Evolutionary conservation across 176 grass and related monocot genomes (phyloP).

Genomic region (Avena sativa): DNA sequence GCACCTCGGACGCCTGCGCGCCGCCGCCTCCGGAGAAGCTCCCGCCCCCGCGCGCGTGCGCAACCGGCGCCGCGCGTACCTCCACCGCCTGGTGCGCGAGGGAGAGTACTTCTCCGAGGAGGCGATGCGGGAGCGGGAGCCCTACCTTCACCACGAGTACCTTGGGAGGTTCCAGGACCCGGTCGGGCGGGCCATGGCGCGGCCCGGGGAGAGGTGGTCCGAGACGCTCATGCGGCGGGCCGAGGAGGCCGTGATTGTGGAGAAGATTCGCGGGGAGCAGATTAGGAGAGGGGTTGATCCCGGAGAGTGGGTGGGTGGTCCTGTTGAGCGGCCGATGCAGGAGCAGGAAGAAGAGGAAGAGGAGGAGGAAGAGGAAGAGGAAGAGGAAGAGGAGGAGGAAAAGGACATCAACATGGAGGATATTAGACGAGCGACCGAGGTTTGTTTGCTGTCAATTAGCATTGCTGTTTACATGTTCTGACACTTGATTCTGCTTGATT

Average conservation of each 20-base stretch:
- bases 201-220: slow-evolving; percentile 82
- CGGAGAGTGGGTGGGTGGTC: slow-evolving; percentile 74
- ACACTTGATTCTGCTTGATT: neutral
- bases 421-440: slow-evolving; percentile 27
- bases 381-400: neutral
- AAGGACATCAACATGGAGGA: slow-evolving; percentile 5
- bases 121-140: slow-evolving; percentile 89
- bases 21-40: neutral
- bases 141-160: slow-evolving; percentile 87
- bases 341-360: slow-evolving; percentile 46
- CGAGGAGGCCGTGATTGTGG: slow-evolving; percentile 74
- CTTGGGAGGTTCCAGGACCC: slow-evolving; percentile 85
- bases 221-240: slow-evolving; percentile 84
- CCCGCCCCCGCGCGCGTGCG: slow-evolving; percentile 50
- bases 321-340: slow-evolving; percentile 27
- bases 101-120: slow-evolving; percentile 97
- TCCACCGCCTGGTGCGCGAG: slow-evolving; percentile 59
- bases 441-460: slow-evolving; percentile 1
- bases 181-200: slow-evolving; percentile 58
- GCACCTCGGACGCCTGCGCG: slow-evolving; percentile 72
- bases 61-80: slow-evolving; percentile 81
- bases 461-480: neutral
- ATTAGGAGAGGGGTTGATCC: slow-evolving; percentile 66
- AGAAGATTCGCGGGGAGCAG: slow-evolving; percentile 90
- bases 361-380: slow-evolving; percentile 46